These are phyloP conservation scores for Uronychia setigera DNA, from an alignment of 73 alveolate species.

Conservation along the genomic window DNA sequence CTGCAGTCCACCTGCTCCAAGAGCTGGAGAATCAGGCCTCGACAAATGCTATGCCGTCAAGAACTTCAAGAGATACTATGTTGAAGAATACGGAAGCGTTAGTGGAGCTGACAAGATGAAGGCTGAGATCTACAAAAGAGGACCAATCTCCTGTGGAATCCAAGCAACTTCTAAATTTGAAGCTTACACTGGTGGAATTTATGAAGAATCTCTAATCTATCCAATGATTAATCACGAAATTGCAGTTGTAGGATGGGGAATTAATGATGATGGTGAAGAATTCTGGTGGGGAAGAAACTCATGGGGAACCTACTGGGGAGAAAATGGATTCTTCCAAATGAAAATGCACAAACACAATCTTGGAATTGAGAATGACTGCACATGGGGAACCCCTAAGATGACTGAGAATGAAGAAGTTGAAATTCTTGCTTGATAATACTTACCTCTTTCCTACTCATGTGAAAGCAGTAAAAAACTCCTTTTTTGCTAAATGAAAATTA, in stretches of 20 bases:
- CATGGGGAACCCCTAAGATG: slow-evolving; percentile 12
- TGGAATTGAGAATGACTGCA: slow-evolving; percentile 79
- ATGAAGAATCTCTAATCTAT: slow-evolving; percentile 20
- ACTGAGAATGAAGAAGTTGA: slow-evolving; percentile 15
- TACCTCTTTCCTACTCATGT: too few species aligned
- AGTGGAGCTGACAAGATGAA: slow-evolving; percentile 80
- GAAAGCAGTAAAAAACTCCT: too few species aligned
- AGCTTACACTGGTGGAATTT: slow-evolving; percentile 65
- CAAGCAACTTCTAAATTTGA: slow-evolving; percentile 61
- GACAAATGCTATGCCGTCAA: slow-evolving; percentile 74
- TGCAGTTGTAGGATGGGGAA: slow-evolving; percentile 85
- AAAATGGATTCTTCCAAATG: slow-evolving; percentile 78
- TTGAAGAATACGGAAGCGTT: slow-evolving; percentile 67
- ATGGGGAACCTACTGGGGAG: slow-evolving; percentile 97
- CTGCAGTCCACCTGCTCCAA: slow-evolving; percentile 70
- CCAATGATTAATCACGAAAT: slow-evolving; percentile 76
- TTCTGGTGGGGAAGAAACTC: slow-evolving; percentile 91
- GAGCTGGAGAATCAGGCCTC: slow-evolving; percentile 47
- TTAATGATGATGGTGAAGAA: slow-evolving; percentile 44
- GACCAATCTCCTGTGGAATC: slow-evolving; percentile 85
- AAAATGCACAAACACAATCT: slow-evolving; percentile 80
- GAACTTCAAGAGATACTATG: slow-evolving; percentile 58
- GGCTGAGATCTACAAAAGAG: slow-evolving; percentile 76
- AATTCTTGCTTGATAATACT: slow-evolving; percentile 17
- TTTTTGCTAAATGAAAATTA: too few species aligned